A percentile compares a stretch with the other conserved stretches of the same genome.
phyloP scores from a whole-genome alignment of 208 protist species.

The Trypanosoma grayi region DNA sequence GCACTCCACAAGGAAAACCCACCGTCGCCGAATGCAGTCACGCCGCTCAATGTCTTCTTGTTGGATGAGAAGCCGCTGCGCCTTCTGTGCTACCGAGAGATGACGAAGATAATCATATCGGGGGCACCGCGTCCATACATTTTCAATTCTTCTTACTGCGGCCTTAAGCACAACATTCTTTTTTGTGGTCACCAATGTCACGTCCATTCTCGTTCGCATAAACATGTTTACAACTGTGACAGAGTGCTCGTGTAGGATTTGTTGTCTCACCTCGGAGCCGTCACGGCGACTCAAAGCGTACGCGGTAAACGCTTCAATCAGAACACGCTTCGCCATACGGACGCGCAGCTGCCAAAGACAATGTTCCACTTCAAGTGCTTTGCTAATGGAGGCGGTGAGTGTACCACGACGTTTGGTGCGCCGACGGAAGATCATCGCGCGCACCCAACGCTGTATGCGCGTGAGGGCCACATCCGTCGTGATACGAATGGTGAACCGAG shows the following conservation, averaged over 20 bases:
- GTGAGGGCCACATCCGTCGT: slow-evolving; percentile 32
- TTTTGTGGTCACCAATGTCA: not conserved
- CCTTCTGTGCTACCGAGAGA: slow-evolving; percentile 22
- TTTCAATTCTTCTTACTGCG: slow-evolving; percentile 44
- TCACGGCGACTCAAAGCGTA: slow-evolving; percentile 7
- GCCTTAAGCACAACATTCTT: not conserved
- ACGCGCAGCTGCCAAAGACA: slow-evolving; percentile 26
- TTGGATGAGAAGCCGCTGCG: slow-evolving; percentile 36
- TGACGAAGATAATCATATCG: slow-evolving; percentile 21
- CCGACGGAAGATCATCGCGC: slow-evolving; percentile 28
- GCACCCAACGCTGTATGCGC: slow-evolving; percentile 43
- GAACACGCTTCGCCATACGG: slow-evolving; percentile 30
- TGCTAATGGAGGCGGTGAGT: slow-evolving; percentile 20
- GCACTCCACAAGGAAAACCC: slow-evolving; percentile 43
- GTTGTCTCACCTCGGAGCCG: not conserved
- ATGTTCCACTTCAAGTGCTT: slow-evolving; percentile 21
- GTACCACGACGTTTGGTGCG: slow-evolving; percentile 1
- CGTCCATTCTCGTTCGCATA: slow-evolving; percentile 12
- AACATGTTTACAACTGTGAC: slow-evolving; percentile 20
- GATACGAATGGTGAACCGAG: slow-evolving; percentile 6
- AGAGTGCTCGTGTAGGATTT: not conserved
- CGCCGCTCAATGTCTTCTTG: slow-evolving; percentile 67
- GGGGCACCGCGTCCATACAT: slow-evolving; percentile 33
- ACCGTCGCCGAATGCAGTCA: slow-evolving; percentile 41
- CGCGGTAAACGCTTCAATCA: slow-evolving; percentile 26